These are phyloP conservation scores for Asterophora lycoperdoides DNA, from an alignment of 768 basidiomycete species.

Conservation along the genomic window DNA sequence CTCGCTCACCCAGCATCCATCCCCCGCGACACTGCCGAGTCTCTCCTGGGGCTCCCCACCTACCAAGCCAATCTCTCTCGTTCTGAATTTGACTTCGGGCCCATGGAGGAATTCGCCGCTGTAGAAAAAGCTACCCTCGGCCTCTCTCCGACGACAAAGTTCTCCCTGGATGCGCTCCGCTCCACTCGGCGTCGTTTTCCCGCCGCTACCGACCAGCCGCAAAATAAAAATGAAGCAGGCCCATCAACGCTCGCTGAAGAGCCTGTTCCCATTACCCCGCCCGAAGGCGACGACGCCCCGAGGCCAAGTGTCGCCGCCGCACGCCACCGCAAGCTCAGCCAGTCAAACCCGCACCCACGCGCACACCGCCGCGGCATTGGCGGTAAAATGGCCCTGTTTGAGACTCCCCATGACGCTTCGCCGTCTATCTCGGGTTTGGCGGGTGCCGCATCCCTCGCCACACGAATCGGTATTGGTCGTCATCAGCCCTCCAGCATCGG, in stretches of 20 bases:
- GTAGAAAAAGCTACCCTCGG: slow-evolving; percentile 67
- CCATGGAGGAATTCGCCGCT: slow-evolving; percentile 73
- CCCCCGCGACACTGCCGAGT: slow-evolving; percentile 17
- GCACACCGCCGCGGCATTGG: slow-evolving; percentile 52
- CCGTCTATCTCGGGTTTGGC: slow-evolving; percentile 11
- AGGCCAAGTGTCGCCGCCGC: slow-evolving; percentile 6
- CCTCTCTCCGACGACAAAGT: slow-evolving; percentile 44
- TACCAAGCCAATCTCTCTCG: slow-evolving; percentile 61
- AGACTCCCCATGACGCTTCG: slow-evolving; percentile 42
- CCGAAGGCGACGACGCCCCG: slow-evolving; percentile 9
- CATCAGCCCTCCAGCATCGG: slow-evolving; percentile 4
- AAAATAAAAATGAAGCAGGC: slow-evolving; percentile 7
- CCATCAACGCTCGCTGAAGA: slow-evolving; percentile 8
- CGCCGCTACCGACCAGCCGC: slow-evolving; percentile 1
- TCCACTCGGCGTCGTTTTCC: slow-evolving; percentile 1
- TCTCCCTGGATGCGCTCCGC: slow-evolving; percentile 27
- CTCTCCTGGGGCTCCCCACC: slow-evolving; percentile 52
- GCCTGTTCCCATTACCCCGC: neutral
- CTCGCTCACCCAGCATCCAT: slow-evolving; percentile 26
- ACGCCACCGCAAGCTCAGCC: slow-evolving; percentile 84
- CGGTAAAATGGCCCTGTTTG: slow-evolving; percentile 92
- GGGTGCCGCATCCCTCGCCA: slow-evolving; percentile 1
- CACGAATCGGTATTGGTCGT: slow-evolving; percentile 25
- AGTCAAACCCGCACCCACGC: slow-evolving; percentile 70
- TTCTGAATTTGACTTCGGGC: slow-evolving; percentile 65